Evolutionary conservation across 257 asterid species (phyloP), one percentile per base, ranked within the genome.

Genomic region (Solanum pinnatisectum): DNA sequence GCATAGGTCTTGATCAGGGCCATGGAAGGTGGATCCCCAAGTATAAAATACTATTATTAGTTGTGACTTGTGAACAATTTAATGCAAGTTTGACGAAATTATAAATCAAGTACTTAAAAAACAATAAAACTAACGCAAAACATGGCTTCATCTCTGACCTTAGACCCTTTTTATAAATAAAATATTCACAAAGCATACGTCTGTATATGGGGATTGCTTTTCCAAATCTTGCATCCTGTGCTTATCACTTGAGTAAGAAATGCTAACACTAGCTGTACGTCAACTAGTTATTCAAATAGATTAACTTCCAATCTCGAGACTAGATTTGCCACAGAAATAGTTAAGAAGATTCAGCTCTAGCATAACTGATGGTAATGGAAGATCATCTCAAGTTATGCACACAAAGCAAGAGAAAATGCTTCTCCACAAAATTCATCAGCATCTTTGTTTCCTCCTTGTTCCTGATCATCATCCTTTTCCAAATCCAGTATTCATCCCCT

Each of bases 351-450:
- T 67, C 83, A 25, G 18, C 27, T 68, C 27, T 20, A 30, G 30
- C 65, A 20, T 32, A 87, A 49, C 67, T 14, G 44, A 74, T 32
- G 87, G 27, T 78, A 87, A 87, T 70, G 89, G 87, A 86, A 73
- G 71, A 32, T 10, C 35, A 39, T 33, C 49, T 73, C 56, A 86
- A 89, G 37, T 59, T 20, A 7, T 8, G 40, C 52, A 32, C 68
- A 63, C 85, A 65, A 39, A 90, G 86, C 87, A 88, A 83, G 88
- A 84, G 42, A 76, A 39, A 86, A 87, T 44, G 56, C 60, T 39
- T 56, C 35, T 63, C 84, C 8, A 49, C 82, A 20, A 84, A 67
- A 35, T 49, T 88, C 60, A 59, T 91, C 85, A 9, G 40, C 35
- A 36, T 83, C 20, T 78, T 87, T 22, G 59, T 88, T 25, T 30